Base-by-base conservation (phyloP, 345 rosid genomes). In the Turritis glabra region DNA sequence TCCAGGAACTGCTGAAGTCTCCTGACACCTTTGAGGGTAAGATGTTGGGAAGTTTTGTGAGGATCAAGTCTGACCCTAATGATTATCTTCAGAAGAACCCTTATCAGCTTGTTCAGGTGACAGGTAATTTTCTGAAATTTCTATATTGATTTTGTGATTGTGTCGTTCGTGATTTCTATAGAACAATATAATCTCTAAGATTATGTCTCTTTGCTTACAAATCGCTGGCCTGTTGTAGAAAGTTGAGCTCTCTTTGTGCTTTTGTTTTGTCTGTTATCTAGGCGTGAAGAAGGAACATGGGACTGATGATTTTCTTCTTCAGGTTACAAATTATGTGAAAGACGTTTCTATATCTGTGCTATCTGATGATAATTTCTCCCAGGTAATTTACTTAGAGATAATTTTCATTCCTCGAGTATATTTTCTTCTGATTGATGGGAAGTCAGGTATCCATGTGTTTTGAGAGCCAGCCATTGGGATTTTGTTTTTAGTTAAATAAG, bases 351-450 rank as follows among this genome's bases (percentile, higher is more conserved):
- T 88, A 77, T 80, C 90, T 72, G 38, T 79, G 85, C 87, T 90
- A 62, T 93, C 97, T 0, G 87, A 93, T 76, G 96, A 85, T 70
- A 80, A 87, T 76, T 93, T 93, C 79, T 80, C 88, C 2, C 73
- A 88, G 97, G 98, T 93, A 85, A 71, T 51, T 17, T 14, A 53
- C 60, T 38, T 43, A 30, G 57, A 71, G n/a, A 14, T 51, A 2
- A 12, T 41, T 22, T 38, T 56, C 35, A 35, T 27, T 64, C 27
- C 37, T 44, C 18, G 4, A n/a, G 5, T 33, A 19, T 25, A 3
- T 25, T 8, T 14, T 44, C 76, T 71, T 57, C 44, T 47, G 6
- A 29, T 41, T 2, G 3, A 60, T 59, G 48, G n/a, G 10, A 53
- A 53, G 8, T 19, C 33, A 30, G 58, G 9, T 77, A 26, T 19